Evolutionary conservation across 441 rosid genomes (phyloP).

Genomic region (Populus hybrid): DNA sequence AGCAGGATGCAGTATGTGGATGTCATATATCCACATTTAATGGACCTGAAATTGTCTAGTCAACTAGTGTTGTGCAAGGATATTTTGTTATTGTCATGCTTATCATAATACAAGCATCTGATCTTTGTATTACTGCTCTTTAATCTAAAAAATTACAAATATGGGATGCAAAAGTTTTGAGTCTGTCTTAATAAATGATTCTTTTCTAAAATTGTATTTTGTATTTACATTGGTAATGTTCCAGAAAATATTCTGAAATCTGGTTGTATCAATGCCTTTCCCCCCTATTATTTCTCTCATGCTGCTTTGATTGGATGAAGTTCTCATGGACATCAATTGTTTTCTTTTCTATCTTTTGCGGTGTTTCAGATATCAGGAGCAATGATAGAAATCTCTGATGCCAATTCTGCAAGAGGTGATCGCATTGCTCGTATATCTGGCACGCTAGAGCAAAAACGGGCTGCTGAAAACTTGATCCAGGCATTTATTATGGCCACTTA

Average conservation of each 20-base stretch:
- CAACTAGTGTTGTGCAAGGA: neutral
- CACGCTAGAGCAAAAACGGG: conserved; percentile 82
- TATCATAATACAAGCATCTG: neutral
- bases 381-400: conserved; percentile 77
- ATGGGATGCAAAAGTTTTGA: neutral
- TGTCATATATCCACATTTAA: neutral
- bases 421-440: conserved; percentile 85
- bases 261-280: neutral
- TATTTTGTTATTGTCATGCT: neutral
- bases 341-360: conserved; percentile 16
- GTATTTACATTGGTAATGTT: neutral
- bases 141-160: neutral
- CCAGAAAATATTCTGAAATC: neutral
- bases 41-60: neutral
- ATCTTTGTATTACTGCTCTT: neutral
- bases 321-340: neutral
- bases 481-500: conserved; percentile 94
- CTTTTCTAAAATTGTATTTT: neutral
- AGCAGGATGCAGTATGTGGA: neutral
- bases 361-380: conserved; percentile 93
- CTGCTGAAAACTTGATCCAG: conserved; percentile 95
- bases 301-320: neutral
- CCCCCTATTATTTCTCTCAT: neutral
- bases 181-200: neutral
- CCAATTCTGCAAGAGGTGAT: conserved; percentile 71